phyloP scores from a whole-genome alignment of 257 asterid genomes.

The Lycium barbarum region DNA sequence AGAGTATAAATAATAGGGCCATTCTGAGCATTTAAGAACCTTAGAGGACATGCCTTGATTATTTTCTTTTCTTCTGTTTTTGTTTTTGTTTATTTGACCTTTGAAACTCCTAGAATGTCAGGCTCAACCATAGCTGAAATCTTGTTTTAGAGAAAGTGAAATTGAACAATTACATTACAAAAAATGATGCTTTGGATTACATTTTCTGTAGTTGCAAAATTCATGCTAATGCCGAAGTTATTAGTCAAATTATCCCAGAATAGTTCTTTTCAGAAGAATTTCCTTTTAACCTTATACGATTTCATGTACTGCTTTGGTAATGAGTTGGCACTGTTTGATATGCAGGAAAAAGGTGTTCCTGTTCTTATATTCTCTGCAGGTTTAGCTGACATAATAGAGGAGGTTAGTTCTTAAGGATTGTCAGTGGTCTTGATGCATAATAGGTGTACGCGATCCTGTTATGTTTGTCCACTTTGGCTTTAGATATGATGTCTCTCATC shows the following conservation, averaged over 20 bases:
- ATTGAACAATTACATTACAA: neutral
- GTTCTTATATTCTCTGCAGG: slow-evolving; percentile 97
- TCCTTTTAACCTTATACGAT: neutral
- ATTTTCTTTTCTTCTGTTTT: neutral
- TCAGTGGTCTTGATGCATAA: slow-evolving; percentile 28
- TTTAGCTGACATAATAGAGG: slow-evolving; percentile 94
- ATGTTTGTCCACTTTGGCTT: slow-evolving; percentile 26
- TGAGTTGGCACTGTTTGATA: neutral
- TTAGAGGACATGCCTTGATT: neutral
- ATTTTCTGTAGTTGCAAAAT: neutral
- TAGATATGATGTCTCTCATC: slow-evolving; percentile 38
- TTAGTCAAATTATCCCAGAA: neutral
- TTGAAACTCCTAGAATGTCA: neutral
- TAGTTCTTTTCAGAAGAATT: neutral
- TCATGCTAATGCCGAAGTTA: neutral
- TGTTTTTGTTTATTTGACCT: neutral
- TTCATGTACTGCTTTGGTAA: slow-evolving; percentile 21
- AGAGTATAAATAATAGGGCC: neutral
- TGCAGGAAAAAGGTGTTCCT: slow-evolving; percentile 81
- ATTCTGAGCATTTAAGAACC: neutral
- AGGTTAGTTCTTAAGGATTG: slow-evolving; percentile 59
- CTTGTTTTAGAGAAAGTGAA: neutral
- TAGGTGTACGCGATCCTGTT: neutral
- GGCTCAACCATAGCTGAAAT: neutral
- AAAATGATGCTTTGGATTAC: neutral